Evolutionary conservation across 768 basidiomycete genomes (phyloP).

Genomic region (Suillus occidentalis): DNA sequence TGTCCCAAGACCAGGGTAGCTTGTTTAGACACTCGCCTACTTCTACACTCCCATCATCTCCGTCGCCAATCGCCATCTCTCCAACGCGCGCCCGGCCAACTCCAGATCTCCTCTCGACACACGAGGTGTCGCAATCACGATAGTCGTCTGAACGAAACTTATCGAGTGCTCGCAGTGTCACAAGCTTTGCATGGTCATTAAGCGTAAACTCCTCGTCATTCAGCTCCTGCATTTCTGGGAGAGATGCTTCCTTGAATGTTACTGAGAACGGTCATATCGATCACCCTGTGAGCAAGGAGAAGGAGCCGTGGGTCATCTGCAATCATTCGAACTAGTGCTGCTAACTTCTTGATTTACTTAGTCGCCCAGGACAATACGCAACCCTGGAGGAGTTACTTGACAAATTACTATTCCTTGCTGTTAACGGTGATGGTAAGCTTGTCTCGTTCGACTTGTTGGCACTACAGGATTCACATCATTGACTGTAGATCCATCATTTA

Average conservation of each 20-base stretch:
- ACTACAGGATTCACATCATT: slow-evolving; percentile 12
- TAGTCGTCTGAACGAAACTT: slow-evolving; percentile 27
- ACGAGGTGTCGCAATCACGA: slow-evolving; percentile 37
- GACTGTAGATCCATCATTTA: slow-evolving; percentile 66
- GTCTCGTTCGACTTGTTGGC: slow-evolving; percentile 7
- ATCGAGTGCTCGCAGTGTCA: slow-evolving; percentile 31
- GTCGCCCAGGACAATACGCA: slow-evolving; percentile 67
- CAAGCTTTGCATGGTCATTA: slow-evolving; percentile 22
- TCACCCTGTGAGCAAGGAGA: slow-evolving; percentile 36
- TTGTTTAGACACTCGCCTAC: slow-evolving; percentile 31
- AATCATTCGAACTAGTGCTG: slow-evolving; percentile 1
- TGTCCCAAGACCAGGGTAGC: slow-evolving; percentile 28
- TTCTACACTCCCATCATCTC: slow-evolving; percentile 36
- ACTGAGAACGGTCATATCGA: slow-evolving; percentile 25
- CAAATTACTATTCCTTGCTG: slow-evolving; percentile 77
- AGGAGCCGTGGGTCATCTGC: slow-evolving; percentile 48
- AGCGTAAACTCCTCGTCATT: slow-evolving; percentile 20
- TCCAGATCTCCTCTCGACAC: slow-evolving; percentile 48
- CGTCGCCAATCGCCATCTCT: slow-evolving; percentile 42
- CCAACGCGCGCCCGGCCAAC: slow-evolving; percentile 56
- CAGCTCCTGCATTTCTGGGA: slow-evolving; percentile 14
- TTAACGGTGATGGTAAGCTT: slow-evolving; percentile 76
- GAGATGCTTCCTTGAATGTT: slow-evolving; percentile 17
- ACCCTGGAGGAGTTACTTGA: slow-evolving; percentile 79
- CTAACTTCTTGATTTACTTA: slow-evolving; percentile 23